Evolutionary conservation across 2,329 filamentous ascomycete species (phyloP), one percentile per base, ranked within the genome.

Genomic region (Paracoccidioides lutzii): DNA sequence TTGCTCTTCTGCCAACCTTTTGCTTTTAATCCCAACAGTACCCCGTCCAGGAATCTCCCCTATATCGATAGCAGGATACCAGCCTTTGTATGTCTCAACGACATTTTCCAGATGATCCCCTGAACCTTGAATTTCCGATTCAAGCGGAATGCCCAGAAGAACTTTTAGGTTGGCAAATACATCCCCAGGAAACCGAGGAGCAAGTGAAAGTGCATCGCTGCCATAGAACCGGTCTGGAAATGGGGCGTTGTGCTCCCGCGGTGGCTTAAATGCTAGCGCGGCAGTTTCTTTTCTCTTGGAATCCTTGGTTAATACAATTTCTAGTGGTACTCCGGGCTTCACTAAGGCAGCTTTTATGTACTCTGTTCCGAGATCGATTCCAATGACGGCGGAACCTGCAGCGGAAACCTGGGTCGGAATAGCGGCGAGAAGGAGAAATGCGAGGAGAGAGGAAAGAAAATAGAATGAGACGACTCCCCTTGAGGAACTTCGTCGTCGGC

Each of bases 291-390:
- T 98, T 67, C 93, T 86, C 71, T 95, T 88, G 35, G 93, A 96
- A 74, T 98, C 93, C 71, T 97, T 98, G 35, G 90, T 96, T 56
- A 96, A 81, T 70, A 98, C 91, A 62, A 98, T 97, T 63, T 98
- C 93, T 68, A 98, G 88, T 9, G 93, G 93, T 53, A 95, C 91
- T 59, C 93, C 93, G 2, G 93, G 93, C 75, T 97, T 97, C 59
- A 98, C 91, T 44, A 98, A 81, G 12, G 88, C 84, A 33, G 91
- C 91, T 76, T 97, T 98, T 75, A 98, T 87, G 75, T 95, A 96
- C 71, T 95, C 89, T 56, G 93, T 96, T 63, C 93, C 93, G 55
- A 98, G 79, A 73, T 98, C 93, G 65, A 98, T 81, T 60, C 93
- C 93, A 28, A 98, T 77, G 15, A 97, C 90, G 54, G 89, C 88